Evolutionary conservation across 768 basidiomycete genomes (phyloP), one percentile per base, ranked within the genome.

Genomic region (Pleurotus eryngii): DNA sequence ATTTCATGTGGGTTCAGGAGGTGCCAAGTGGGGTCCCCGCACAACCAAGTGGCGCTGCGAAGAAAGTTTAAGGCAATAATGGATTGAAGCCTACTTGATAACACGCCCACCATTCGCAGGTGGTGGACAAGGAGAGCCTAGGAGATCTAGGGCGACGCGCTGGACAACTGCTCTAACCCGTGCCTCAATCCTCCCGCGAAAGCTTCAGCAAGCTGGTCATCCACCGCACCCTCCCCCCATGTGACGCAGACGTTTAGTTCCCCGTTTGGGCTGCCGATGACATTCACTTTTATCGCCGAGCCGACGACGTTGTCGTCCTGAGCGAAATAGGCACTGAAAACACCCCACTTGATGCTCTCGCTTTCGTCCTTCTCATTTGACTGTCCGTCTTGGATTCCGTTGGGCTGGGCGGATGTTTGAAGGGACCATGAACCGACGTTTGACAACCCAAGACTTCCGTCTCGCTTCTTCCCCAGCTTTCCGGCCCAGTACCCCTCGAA

Each of bases 391-490:
- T 45, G 5, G 3, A 6, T 45, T 45, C n/a, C n/a, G 42, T 45
- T 45, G 8, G 30, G 30, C 11, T 35, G 30, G 30, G 7, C 11
- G 15, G 42, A 2, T 17, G n/a, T 9, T 17, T 22, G n/a, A 15
- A 54, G 15, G 22, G 39, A 40, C 51, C 51, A 54, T 3, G 38
- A 37, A 20, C 76, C 76, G 12, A 73, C 50, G 60, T 78, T 78
- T n/a, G 76, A 77, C 9, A 77, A 50, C 58, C 72, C 70, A 15
- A 78, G 53, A 30, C 68, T 68, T 15, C 15, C 61, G 4, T 56
- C 59, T 22, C 76, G 65, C 61, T 75, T 74, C 59, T 63, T 66
- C 14, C 71, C 73, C 15, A 73, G 54, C 59, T 64, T 64, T 1
- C 67, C 66, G 7, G 45, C 54, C 49, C 71, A 64, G 58, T 58